Evolutionary conservation across 768 basidiomycete species (phyloP).

Genomic region (Termitomyces bulborhizus): DNA sequence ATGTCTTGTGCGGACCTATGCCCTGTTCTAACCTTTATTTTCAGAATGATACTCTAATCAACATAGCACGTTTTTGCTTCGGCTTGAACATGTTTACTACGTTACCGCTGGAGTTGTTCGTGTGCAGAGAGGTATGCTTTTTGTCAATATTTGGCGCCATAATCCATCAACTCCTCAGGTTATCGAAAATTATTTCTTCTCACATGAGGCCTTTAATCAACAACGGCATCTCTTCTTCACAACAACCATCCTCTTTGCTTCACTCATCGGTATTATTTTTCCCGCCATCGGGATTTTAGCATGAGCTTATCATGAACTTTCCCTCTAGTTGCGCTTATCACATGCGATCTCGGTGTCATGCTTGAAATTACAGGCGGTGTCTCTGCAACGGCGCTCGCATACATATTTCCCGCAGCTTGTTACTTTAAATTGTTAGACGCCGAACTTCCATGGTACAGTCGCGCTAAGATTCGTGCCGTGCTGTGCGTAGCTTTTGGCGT

Average conservation of each 20-base stretch:
- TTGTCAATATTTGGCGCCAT: not conserved
- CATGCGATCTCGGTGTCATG: conserved; percentile 97
- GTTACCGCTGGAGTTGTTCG: conserved; percentile 91
- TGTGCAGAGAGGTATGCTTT: conserved; percentile 80
- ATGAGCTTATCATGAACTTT: conserved; percentile 3
- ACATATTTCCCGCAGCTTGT: conserved; percentile 86
- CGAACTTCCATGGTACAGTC: conserved; percentile 56
- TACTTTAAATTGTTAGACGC: conserved; percentile 69
- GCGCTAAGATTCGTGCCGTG: conserved; percentile 70
- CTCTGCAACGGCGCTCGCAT: conserved; percentile 86
- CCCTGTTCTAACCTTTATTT: conserved; percentile 2
- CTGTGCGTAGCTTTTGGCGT: conserved; percentile 69
- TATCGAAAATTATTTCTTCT: conserved; percentile 94
- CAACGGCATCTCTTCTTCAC: conserved; percentile 91
- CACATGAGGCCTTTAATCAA: conserved; percentile 74
- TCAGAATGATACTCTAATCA: conserved; percentile 83
- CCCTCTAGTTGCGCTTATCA: conserved; percentile 73
- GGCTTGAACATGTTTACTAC: conserved; percentile 99
- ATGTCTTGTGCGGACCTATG: not conserved
- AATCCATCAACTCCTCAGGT: conserved; percentile 44
- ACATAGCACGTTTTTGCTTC: conserved; percentile 90
- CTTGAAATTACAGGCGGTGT: conserved; percentile 98
- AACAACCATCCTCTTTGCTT: conserved; percentile 69
- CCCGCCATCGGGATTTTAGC: not conserved
- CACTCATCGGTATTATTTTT: conserved; percentile 66